These are phyloP conservation scores for Pichia pseudocactophila DNA, from an alignment of 805 yeast species.

Conservation along the genomic window DNA sequence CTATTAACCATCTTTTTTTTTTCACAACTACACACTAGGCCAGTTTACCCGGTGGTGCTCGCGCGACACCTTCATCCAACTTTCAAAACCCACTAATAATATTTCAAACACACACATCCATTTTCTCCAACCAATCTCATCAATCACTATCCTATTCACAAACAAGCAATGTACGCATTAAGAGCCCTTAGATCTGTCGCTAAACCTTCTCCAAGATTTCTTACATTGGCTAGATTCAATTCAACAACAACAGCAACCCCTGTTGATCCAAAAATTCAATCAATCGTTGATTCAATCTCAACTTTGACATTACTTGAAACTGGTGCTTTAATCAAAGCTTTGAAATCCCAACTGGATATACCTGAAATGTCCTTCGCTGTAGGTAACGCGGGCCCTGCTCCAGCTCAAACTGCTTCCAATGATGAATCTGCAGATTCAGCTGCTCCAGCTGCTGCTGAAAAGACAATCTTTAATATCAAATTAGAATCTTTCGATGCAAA, in stretches of 20 bases:
- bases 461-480: slow-evolving; percentile 86
- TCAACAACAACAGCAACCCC: slow-evolving; percentile 33
- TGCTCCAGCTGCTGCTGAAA: slow-evolving; percentile 77
- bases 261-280: slow-evolving; percentile 79
- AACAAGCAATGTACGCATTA: slow-evolving; percentile 8
- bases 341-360: slow-evolving; percentile 76
- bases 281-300: slow-evolving; percentile 86
- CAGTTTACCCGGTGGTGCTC: background rate
- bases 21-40: no score
- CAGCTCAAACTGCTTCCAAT: slow-evolving; percentile 56
- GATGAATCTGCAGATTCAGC: slow-evolving; percentile 71
- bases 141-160: background rate
- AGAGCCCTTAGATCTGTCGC: slow-evolving; percentile 7
- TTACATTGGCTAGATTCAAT: slow-evolving; percentile 34
- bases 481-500: slow-evolving; percentile 91
- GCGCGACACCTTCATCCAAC: background rate
- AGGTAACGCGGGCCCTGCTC: slow-evolving; percentile 44
- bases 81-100: no score
- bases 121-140: no score
- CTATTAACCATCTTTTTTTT: no score
- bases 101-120: background rate
- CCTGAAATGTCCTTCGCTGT: slow-evolving; percentile 81
- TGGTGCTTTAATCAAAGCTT: slow-evolving; percentile 71
- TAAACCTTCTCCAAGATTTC: background rate
- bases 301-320: slow-evolving; percentile 89